These are phyloP conservation scores for Hericium erinaceus DNA, from an alignment of 768 basidiomycete genomes.

Conservation along the genomic window DNA sequence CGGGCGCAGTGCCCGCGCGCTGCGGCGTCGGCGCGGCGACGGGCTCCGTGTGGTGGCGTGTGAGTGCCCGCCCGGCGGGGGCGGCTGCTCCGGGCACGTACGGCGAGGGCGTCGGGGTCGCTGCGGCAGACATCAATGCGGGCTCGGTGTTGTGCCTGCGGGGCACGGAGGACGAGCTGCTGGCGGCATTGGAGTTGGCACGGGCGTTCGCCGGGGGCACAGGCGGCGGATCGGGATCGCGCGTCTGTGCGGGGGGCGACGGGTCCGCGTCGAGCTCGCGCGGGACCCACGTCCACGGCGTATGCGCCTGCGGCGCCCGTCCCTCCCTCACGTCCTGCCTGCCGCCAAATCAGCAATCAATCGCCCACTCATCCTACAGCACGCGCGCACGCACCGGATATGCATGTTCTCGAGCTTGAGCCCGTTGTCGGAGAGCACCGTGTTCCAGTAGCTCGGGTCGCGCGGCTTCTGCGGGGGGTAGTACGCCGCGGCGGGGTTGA, in stretches of 20 bases:
- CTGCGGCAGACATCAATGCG: neutral
- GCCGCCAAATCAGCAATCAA: neutral
- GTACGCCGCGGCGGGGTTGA: constrained; percentile 16
- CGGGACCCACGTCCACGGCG: constrained; percentile 71
- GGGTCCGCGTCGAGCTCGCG: constrained; percentile 31
- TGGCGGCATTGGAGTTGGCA: neutral
- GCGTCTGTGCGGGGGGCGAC: neutral
- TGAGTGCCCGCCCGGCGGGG: neutral
- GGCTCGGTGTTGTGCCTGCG: neutral
- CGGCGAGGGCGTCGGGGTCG: neutral
- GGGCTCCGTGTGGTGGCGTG: constrained; percentile 9
- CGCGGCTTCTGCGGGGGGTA: constrained; percentile 59
- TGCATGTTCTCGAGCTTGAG: constrained; percentile 60
- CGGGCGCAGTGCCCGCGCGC: constrained; percentile 21
- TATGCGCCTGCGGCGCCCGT: constrained; percentile 27
- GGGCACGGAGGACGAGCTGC: too few species aligned
- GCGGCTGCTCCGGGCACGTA: neutral
- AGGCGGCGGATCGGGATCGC: constrained; percentile 2
- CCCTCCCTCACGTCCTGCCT: neutral
- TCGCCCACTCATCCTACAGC: neutral
- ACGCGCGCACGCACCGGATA: constrained; percentile 37
- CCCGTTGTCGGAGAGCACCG: constrained; percentile 49
- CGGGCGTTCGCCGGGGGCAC: constrained; percentile 1
- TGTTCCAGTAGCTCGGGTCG: constrained; percentile 57
- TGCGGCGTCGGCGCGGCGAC: constrained; percentile 12